Percentiles rank a stretch among this genome's conserved stretches.
These are phyloP conservation scores for Mucor mucedo DNA, from an alignment of 371 early-diverging fungal genomes.

Conservation along the genomic window DNA sequence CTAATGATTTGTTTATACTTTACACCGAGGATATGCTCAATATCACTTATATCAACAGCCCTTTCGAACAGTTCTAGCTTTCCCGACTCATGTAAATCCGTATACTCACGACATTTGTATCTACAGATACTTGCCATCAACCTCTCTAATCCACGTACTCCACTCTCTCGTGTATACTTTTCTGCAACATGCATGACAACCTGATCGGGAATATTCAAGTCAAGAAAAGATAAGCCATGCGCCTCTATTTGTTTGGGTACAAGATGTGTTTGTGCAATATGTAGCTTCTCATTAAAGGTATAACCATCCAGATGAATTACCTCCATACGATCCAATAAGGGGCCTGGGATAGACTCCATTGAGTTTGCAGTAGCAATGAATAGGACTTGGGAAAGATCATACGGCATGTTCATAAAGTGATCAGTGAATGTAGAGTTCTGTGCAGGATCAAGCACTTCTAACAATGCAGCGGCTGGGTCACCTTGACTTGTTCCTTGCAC, in stretches of 20 bases:
- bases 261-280: constrained; percentile 55
- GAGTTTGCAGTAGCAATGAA: constrained; percentile 91
- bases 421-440: constrained; percentile 75
- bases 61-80: constrained; percentile 12
- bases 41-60: constrained; percentile 29
- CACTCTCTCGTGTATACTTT: constrained; percentile 83
- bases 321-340: constrained; percentile 89
- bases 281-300: constrained; percentile 80
- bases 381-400: constrained; percentile 81
- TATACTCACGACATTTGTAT: constrained; percentile 71
- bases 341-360: constrained; percentile 75
- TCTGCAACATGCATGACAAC: constrained; percentile 65
- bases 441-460: constrained; percentile 90
- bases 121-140: constrained; percentile 79
- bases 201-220: constrained; percentile 53
- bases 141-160: constrained; percentile 82
- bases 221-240: constrained; percentile 63
- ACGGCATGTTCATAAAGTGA: constrained; percentile 85
- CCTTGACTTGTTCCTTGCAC: constrained; percentile 71
- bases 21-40: constrained; percentile 46
- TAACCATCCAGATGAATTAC: constrained; percentile 84
- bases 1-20: background rate
- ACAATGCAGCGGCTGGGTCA: constrained; percentile 84
- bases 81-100: constrained; percentile 43
- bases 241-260: constrained; percentile 72